Conservation (phyloP, 176 grass and related monocot species). For the Chrysopogon serrulatus region DNA sequence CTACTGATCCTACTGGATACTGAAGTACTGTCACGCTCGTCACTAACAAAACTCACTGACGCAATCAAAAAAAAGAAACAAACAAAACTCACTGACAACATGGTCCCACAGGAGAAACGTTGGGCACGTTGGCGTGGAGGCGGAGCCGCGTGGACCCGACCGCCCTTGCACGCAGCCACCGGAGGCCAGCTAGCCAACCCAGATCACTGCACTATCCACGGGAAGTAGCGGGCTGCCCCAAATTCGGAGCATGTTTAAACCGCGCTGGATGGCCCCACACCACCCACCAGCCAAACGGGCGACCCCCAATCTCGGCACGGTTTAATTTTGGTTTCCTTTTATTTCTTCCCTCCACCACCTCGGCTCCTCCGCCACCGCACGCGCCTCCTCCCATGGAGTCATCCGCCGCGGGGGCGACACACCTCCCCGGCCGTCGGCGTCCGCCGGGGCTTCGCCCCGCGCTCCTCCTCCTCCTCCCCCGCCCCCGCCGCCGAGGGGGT, state of each 20-base stretch:
- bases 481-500: slow-evolving; percentile 18
- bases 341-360: slow-evolving; percentile 20
- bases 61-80: no score
- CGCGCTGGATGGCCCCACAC: background rate
- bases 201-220: background rate
- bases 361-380: background rate
- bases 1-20: no score
- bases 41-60: no score
- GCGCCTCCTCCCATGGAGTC: slow-evolving; percentile 23
- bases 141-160: no score
- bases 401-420: slow-evolving; percentile 28
- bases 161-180: background rate
- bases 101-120: background rate
- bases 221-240: background rate
- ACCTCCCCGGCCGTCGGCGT: background rate
- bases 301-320: background rate
- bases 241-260: slow-evolving; percentile 8
- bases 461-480: background rate
- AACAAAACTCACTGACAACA: background rate
- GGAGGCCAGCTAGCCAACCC: no score
- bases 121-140: background rate
- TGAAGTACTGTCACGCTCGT: no score
- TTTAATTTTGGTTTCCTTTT: background rate
- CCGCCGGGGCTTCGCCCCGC: slow-evolving; percentile 9
- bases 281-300: background rate